These are phyloP conservation scores for Trichoderma hamatum DNA, from an alignment of 2,329 filamentous ascomycete genomes.

Conservation along the genomic window DNA sequence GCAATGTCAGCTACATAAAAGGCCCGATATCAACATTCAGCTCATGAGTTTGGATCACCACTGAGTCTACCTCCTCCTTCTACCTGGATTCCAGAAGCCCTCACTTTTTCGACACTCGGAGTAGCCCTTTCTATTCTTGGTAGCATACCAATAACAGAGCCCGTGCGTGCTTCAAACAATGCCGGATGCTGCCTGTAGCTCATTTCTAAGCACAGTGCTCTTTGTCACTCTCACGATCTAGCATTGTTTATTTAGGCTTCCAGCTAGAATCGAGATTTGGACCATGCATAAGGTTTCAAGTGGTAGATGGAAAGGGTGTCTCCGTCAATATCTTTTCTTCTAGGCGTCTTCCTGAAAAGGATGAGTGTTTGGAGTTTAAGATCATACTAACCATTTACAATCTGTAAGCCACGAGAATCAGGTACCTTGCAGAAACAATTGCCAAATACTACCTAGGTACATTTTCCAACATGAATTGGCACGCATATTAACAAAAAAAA, in stretches of 20 bases:
- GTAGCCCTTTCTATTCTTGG: not conserved
- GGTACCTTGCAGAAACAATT: not conserved
- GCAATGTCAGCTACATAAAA: not conserved
- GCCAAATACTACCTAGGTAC: too few relatives aligned
- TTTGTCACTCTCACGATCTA: not conserved
- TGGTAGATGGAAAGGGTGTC: not conserved
- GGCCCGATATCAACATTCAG: not conserved
- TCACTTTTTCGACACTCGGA: not conserved
- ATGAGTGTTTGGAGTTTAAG: too few relatives aligned
- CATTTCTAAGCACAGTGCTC: not conserved
- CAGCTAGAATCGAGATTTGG: not conserved
- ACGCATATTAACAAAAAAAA: too few relatives aligned
- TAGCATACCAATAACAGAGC: not conserved
- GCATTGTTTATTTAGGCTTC: not conserved
- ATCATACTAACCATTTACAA: too few relatives aligned
- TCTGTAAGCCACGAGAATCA: too few relatives aligned
- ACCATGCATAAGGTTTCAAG: not conserved
- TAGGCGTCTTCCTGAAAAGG: not conserved
- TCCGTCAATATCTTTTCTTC: not conserved
- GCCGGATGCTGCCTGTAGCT: not conserved
- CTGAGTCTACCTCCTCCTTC: not conserved
- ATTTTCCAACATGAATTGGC: not conserved
- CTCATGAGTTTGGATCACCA: not conserved
- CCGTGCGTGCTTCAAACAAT: not conserved
- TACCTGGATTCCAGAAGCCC: not conserved